These are phyloP conservation scores for Linnemannia exigua DNA, from an alignment of 192 early-diverging fungal species.

Conservation along the genomic window DNA sequence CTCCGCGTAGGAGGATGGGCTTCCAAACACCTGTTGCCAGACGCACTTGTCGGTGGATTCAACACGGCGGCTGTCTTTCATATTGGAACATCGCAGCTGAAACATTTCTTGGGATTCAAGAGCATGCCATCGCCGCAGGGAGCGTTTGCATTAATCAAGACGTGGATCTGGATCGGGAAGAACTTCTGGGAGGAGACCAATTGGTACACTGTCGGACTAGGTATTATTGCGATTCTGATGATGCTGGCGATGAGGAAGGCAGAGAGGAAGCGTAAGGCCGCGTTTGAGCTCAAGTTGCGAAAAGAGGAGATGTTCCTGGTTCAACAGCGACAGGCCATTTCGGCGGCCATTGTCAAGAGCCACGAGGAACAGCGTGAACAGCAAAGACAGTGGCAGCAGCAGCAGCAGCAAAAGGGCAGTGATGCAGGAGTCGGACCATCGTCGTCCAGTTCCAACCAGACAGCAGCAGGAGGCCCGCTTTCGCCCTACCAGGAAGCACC, in stretches of 20 bases:
- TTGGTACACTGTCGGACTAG: conserved; percentile 44
- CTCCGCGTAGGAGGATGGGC: conserved; percentile 53
- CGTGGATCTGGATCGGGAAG: conserved; percentile 42
- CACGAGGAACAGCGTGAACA: conserved; percentile 31
- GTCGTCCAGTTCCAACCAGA: neutral
- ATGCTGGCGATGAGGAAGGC: conserved; percentile 40
- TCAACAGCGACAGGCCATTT: conserved; percentile 40
- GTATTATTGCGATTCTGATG: conserved; percentile 38
- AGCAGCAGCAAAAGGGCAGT: conserved; percentile 21
- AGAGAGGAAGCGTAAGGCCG: conserved; percentile 37
- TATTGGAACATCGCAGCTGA: conserved; percentile 55
- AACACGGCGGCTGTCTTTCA: conserved; percentile 57
- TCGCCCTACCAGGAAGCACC: conserved; percentile 5
- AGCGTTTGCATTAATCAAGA: conserved; percentile 43
- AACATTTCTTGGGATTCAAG: conserved; percentile 53
- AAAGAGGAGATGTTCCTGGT: conserved; percentile 42
- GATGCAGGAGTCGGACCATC: neutral
- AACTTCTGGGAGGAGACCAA: conserved; percentile 39
- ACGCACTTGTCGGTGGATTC: conserved; percentile 56
- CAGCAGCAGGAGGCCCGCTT: neutral
- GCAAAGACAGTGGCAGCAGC: conserved; percentile 16
- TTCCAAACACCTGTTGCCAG: conserved; percentile 47
- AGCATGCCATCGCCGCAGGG: conserved; percentile 32
- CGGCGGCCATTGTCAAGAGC: conserved; percentile 26
- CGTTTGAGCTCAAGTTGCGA: conserved; percentile 24